phyloP scores from a whole-genome alignment of 2,329 filamentous ascomycete species.

The Ramularia endophylla region DNA sequence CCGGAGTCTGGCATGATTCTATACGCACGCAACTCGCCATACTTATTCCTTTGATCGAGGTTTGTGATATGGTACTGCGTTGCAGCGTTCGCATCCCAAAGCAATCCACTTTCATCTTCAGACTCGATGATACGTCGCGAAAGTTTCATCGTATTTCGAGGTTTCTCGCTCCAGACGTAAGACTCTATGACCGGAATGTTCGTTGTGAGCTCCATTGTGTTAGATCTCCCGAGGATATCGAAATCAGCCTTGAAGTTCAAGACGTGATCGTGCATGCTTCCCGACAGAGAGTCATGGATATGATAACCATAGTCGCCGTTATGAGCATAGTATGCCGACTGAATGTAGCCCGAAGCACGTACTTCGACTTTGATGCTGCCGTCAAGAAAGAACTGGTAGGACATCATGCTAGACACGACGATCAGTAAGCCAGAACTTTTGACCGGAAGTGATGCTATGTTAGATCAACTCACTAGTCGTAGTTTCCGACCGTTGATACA shows the following conservation, averaged over 20 bases:
- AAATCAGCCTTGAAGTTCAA: slow-evolving; percentile 52
- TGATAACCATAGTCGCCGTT: slow-evolving; percentile 46
- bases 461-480: slow-evolving; percentile 34
- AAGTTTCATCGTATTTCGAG: slow-evolving; percentile 49
- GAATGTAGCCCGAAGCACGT: slow-evolving; percentile 50
- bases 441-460: neutral
- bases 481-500: slow-evolving; percentile 49
- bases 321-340: slow-evolving; percentile 41
- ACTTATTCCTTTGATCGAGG: slow-evolving; percentile 42
- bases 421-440: too few species aligned
- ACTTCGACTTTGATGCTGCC: slow-evolving; percentile 47
- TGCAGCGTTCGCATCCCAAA: slow-evolving; percentile 45
- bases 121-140: slow-evolving; percentile 35
- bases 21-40: slow-evolving; percentile 50
- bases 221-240: slow-evolving; percentile 45
- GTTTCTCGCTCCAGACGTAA: slow-evolving; percentile 48
- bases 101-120: slow-evolving; percentile 35
- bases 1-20: slow-evolving; percentile 37
- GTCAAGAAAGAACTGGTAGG: slow-evolving; percentile 47
- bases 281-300: slow-evolving; percentile 45
- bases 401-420: slow-evolving; percentile 32
- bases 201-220: slow-evolving; percentile 35
- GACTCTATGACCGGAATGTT: slow-evolving; percentile 26
- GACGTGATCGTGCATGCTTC: slow-evolving; percentile 52
- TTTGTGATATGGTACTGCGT: slow-evolving; percentile 50